Evolutionary conservation across 306 rosid genomes (phyloP), one percentile per base, ranked within the genome.

Genomic region (Vachellia pachyceras): DNA sequence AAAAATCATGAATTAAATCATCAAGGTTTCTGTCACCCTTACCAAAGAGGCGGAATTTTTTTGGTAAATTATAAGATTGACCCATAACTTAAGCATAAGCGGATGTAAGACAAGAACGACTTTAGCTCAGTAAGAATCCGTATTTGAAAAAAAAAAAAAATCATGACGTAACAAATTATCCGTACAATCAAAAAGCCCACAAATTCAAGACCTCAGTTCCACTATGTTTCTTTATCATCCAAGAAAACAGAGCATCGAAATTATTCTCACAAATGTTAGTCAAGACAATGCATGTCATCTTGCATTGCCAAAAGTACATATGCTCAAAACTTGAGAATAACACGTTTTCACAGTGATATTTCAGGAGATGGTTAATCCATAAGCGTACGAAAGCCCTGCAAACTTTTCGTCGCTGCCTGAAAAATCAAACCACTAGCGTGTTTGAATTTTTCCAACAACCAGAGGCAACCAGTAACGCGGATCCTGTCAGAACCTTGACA

Each of bases 221-320:
- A 54, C 18, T 18, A 73, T 54, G 47, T 74, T 41, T 55, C 47
- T 74, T 3, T 40, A 74, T 39, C 22, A 55, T 25, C 37, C 5
- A 55, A 39, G 40, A 45, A 37, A 73, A 11, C 37, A 36, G 37
- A 73, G 49, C 12, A 54, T 73, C 41, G 4, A 20, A 14, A 37
- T 73, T 37, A 20, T 41, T 45, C 67, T 54, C 77, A 11, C 10
- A 23, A 54, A 73, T 35, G 68, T 33, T 64, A 39, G 41, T 66
- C 72, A 66, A 66, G 22, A 70, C 40, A 1, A 65, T 15, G 46
- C 25, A 65, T 7, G 45, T 18, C 49, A 7, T n/a, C n/a, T n/a
- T n/a, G n/a, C n/a, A n/a, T n/a, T n/a, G n/a, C n/a, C n/a, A n/a
- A n/a, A n/a, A n/a, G n/a, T n/a, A n/a, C n/a, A n/a, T n/a, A n/a